Evolutionary conservation across 441 rosid genomes (phyloP).

Genomic region (Gossypium lobatum): DNA sequence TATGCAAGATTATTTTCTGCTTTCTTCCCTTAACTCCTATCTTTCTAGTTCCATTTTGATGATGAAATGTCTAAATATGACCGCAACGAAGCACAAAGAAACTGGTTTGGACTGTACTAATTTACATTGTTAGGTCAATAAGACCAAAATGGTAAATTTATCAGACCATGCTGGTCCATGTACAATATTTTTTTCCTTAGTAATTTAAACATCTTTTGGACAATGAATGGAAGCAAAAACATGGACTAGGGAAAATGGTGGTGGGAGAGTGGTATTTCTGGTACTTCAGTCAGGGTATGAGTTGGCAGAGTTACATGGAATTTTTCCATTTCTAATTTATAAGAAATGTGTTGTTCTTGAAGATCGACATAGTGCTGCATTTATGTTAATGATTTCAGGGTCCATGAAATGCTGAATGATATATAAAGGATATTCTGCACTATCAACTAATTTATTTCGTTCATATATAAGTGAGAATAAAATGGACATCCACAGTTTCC

Average conservation of each 20-base stretch:
- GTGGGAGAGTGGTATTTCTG: neutral
- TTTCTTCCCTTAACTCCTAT: neutral
- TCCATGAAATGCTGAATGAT: neutral
- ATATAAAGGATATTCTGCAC: neutral
- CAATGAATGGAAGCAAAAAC: neutral
- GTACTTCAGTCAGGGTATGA: neutral
- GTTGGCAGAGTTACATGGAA: neutral
- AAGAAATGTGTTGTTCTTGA: neutral
- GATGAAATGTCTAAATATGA: neutral
- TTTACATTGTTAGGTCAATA: neutral
- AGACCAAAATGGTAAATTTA: neutral
- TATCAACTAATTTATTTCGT: neutral
- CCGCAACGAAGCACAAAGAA: neutral
- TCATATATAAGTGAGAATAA: neutral
- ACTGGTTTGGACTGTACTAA: neutral
- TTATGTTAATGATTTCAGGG: neutral
- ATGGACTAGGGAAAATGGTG: neutral
- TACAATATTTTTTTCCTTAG: neutral
- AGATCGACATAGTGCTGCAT: neutral
- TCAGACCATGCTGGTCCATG: neutral
- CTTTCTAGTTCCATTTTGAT: neutral
- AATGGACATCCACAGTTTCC: neutral
- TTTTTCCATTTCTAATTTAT: neutral
- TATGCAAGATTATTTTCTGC: neutral
- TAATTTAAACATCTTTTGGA: neutral